Percentiles rank a stretch among this genome's conserved stretches.
Conservation (phyloP, 2,329 filamentous ascomycete genomes). For the Davidsoniella neocaledoniae region DNA sequence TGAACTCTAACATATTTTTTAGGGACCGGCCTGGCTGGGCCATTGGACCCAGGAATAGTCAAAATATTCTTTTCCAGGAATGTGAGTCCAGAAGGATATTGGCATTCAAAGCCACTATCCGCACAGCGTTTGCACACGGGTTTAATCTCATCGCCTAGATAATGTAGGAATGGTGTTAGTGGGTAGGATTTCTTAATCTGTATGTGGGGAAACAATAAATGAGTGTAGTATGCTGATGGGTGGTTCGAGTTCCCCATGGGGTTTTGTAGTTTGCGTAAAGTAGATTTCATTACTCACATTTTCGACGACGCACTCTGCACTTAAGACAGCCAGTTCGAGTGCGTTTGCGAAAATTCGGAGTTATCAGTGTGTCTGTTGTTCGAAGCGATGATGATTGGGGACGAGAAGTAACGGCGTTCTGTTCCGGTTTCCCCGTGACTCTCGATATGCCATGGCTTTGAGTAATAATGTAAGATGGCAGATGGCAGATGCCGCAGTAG, state of each 20-base stretch:
- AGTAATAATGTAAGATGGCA: too few relatives aligned
- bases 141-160: slow-evolving; percentile 32
- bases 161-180: background rate
- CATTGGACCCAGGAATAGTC: background rate
- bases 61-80: slow-evolving; percentile 29
- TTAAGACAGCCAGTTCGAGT: slow-evolving; percentile 30
- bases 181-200: background rate
- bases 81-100: slow-evolving; percentile 29
- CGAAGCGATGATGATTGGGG: too few relatives aligned
- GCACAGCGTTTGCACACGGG: slow-evolving; percentile 32
- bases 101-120: slow-evolving; percentile 29
- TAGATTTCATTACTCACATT: slow-evolving; percentile 24
- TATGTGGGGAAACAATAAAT: background rate
- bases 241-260: background rate
- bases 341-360: slow-evolving; percentile 15
- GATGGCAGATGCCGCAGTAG: too few relatives aligned
- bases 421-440: too few relatives aligned
- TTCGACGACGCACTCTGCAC: slow-evolving; percentile 30
- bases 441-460: too few relatives aligned
- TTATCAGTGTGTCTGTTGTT: background rate
- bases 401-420: too few relatives aligned
- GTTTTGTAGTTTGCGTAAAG: background rate
- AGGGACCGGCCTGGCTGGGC: background rate
- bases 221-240: background rate
- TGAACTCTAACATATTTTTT: slow-evolving; percentile 4